A percentile compares a stretch with the other conserved stretches of the same genome.
Conservation (phyloP, 768 basidiomycete species). For the Russula vinacea region DNA sequence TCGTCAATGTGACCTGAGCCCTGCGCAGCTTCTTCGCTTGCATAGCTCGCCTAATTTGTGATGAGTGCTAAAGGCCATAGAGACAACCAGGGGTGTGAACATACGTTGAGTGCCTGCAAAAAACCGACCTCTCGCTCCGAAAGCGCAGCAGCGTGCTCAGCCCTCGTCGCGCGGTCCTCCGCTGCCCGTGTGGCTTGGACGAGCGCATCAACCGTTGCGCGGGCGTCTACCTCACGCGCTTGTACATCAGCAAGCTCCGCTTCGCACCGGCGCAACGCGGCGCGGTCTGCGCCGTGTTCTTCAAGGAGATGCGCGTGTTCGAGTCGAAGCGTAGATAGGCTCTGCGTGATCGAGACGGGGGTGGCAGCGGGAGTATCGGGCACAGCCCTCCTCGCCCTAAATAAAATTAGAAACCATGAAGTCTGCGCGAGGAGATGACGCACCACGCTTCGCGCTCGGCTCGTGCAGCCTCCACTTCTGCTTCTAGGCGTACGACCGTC, state of each 20-base stretch:
- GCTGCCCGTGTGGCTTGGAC: constrained; percentile 41
- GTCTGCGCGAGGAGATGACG: constrained; percentile 16
- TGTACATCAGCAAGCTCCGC: constrained; percentile 41
- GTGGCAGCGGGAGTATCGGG: constrained; percentile 43
- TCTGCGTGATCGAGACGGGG: constrained; percentile 55
- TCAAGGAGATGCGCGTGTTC: constrained; percentile 62
- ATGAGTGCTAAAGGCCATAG: too few species aligned
- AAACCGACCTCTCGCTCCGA: constrained; percentile 65
- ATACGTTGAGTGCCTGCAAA: constrained; percentile 61
- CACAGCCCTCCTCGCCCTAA: constrained; percentile 28
- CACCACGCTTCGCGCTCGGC: constrained; percentile 59
- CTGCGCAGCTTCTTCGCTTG: constrained; percentile 51
- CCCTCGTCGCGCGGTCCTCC: constrained; percentile 41
- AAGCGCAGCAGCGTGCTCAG: constrained; percentile 42
- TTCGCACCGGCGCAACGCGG: constrained; percentile 53
- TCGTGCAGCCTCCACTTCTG: constrained; percentile 58
- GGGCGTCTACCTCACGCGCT: constrained; percentile 36
- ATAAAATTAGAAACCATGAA: background rate
- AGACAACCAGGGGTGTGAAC: constrained; percentile 31
- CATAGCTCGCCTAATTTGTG: constrained; percentile 55
- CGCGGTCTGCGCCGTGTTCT: constrained; percentile 57
- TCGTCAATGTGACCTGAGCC: constrained; percentile 37
- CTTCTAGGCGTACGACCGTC: constrained; percentile 55
- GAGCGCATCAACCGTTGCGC: constrained; percentile 36
- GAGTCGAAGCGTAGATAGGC: constrained; percentile 57